Evolutionary conservation across 768 basidiomycete species (phyloP).

Genomic region (Boletus pseudo-olivaceus): DNA sequence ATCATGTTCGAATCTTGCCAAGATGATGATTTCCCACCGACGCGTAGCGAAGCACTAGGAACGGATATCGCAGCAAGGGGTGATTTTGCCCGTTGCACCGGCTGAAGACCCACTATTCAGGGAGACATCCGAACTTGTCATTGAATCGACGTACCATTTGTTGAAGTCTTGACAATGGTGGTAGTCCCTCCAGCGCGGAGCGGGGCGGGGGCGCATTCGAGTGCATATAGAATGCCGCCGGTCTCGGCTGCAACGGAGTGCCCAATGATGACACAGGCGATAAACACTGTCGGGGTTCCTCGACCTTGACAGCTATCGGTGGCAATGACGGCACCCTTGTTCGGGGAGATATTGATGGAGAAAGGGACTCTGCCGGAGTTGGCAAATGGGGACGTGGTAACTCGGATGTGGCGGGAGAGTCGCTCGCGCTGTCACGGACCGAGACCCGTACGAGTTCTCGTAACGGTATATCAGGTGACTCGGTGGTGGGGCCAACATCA

Average conservation of each 20-base stretch:
- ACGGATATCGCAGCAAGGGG: neutral
- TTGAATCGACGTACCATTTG: constrained; percentile 5
- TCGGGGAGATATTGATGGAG: constrained; percentile 13
- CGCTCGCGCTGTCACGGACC: neutral
- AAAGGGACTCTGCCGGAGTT: constrained; percentile 26
- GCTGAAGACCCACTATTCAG: neutral
- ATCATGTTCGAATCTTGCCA: neutral
- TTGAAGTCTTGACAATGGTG: constrained; percentile 1
- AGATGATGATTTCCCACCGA: neutral
- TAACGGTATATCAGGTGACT: constrained; percentile 13
- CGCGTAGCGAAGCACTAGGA: neutral
- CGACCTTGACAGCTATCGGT: constrained; percentile 28
- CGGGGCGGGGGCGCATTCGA: neutral
- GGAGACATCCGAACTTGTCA: neutral
- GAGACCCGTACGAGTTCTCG: neutral
- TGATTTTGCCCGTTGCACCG: neutral
- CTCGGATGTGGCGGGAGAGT: constrained; percentile 13
- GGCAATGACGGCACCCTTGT: constrained; percentile 26
- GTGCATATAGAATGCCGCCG: neutral
- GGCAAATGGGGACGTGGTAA: constrained; percentile 25
- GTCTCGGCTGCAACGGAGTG: neutral
- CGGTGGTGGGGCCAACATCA: neutral
- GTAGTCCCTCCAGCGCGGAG: neutral
- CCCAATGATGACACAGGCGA: neutral
- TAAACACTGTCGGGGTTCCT: constrained; percentile 9